A percentile compares a stretch with the other conserved stretches of the same genome.
These are phyloP conservation scores for Seiridium cupressi DNA, from an alignment of 2,329 filamentous ascomycete genomes.

Conservation along the genomic window DNA sequence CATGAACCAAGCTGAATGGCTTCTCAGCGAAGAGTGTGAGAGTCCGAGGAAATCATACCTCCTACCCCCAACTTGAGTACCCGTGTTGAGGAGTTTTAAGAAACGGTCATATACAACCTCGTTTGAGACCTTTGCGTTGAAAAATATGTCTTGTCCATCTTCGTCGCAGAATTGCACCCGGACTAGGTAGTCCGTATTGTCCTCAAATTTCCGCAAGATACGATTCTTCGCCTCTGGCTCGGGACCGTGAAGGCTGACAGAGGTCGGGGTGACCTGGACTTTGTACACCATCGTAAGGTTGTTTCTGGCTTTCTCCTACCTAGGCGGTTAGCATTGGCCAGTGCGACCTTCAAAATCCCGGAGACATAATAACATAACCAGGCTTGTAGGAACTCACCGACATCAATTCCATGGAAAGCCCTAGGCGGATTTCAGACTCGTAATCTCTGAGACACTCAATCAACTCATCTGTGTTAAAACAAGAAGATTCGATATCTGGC, in stretches of 20 bases:
- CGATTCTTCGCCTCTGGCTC: constrained; percentile 68
- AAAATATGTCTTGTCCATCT: constrained; percentile 61
- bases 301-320: constrained; percentile 23
- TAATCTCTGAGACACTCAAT: constrained; percentile 35
- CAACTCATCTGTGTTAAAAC: constrained; percentile 30
- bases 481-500: constrained; percentile 44
- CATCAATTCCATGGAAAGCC: constrained; percentile 19
- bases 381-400: constrained; percentile 9
- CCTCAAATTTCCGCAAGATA: constrained; percentile 64
- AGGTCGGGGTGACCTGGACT: constrained; percentile 58
- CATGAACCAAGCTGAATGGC: constrained; percentile 67
- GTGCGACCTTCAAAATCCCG: too few relatives aligned
- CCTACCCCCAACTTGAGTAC: constrained; percentile 63
- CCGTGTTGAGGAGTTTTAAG: constrained; percentile 52
- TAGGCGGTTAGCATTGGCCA: too few relatives aligned
- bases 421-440: constrained; percentile 35
- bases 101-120: constrained; percentile 59
- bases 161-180: constrained; percentile 75
- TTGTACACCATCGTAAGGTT: constrained; percentile 53
- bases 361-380: not conserved
- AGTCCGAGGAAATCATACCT: constrained; percentile 70
- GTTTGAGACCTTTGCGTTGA: constrained; percentile 49
- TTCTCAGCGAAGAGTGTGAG: constrained; percentile 73
- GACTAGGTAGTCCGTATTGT: constrained; percentile 62
- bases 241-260: constrained; percentile 51